Percentiles rank a stretch among this genome's conserved stretches.
These are phyloP conservation scores for Elaphomyces granulatus DNA, from an alignment of 495 filamentous ascomycete genomes.

Conservation along the genomic window DNA sequence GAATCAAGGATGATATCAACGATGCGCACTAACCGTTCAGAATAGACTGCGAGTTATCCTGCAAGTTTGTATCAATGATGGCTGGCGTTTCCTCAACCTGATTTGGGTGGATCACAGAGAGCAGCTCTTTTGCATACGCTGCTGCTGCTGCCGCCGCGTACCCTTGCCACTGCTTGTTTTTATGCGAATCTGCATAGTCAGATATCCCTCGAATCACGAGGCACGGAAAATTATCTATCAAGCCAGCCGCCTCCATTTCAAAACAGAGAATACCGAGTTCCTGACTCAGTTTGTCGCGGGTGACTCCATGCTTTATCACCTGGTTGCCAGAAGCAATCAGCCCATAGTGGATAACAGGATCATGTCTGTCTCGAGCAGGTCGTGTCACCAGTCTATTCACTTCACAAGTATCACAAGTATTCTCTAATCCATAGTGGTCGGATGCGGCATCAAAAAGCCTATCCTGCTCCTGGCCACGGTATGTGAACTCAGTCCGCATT, in stretches of 20 bases:
- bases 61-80: no score
- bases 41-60: no score
- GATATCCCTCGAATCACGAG: slow-evolving; percentile 24
- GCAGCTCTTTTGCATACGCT: slow-evolving; percentile 11
- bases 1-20: no score
- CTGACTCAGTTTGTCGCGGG: slow-evolving; percentile 11
- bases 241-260: slow-evolving; percentile 28
- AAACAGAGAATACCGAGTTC: slow-evolving; percentile 20
- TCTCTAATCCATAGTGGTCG: slow-evolving; percentile 4
- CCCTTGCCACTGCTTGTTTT: slow-evolving; percentile 22
- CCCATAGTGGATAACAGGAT: slow-evolving; percentile 11
- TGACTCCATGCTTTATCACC: slow-evolving; percentile 16
- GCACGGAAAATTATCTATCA: slow-evolving; percentile 15
- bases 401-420: slow-evolving; percentile 11
- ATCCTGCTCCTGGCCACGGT: slow-evolving; percentile 8
- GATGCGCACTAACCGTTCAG: no score
- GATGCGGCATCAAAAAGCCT: slow-evolving; percentile 11
- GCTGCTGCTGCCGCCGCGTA: slow-evolving; percentile 21
- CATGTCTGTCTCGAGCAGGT: slow-evolving; percentile 3
- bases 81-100: no score
- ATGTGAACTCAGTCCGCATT: slow-evolving; percentile 7
- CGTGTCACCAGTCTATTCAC: slow-evolving; percentile 2
- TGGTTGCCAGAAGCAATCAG: slow-evolving; percentile 14
- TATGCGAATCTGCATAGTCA: slow-evolving; percentile 27
- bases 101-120: slow-evolving; percentile 1